Evolutionary conservation across 805 yeast species (phyloP), one percentile per base, ranked within the genome.

Genomic region (Schwanniomyces polymorphus): DNA sequence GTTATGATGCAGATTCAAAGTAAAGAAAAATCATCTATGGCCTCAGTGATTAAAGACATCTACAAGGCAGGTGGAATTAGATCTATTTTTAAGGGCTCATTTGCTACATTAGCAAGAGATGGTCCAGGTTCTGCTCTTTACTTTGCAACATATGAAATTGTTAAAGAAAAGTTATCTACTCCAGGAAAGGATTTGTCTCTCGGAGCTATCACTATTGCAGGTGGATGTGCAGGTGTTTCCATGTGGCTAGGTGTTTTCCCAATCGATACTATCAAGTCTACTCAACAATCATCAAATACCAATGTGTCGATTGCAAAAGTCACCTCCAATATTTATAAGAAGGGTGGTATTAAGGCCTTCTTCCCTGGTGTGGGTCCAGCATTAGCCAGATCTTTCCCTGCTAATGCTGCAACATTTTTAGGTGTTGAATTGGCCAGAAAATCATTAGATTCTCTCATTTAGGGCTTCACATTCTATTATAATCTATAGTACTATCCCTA

Each of bases 361-460:
- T 92, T 91, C 88, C 98, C 98, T 2, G 99, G 99, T 47, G 77
- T 92, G 21, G 97, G 97, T 0, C 97, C 99, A 5, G 98, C 98
- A 2, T 73, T 92, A 60, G 81, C 90, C 23, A 81, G 99, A 67
- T 85, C 96, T 35, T 92, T 94, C 86, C 98, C 98, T 3, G 98
- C 98, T 18, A 92, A 94, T 68, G 99, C 99, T n/a, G 98, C 99
- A 7, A 91, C 98, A 2, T 92, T 92, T 72, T 79, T 90, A 29
- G 99, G 98, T 41, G 98, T 92, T 27, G 99, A 92, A 66, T 61
- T 91, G 48, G 88, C 96, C 23, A 73, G 67, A 53, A 68, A 71
- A 51, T 64, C 65, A 51, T 61, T 74, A 27, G 72, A 70, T 43
- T 67, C 67, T 52, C 52, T 68, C 35, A 56, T 67, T 49, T 71